phyloP scores from a whole-genome alignment of 305 asterid genomes.

The Fraxinus floribunda region DNA sequence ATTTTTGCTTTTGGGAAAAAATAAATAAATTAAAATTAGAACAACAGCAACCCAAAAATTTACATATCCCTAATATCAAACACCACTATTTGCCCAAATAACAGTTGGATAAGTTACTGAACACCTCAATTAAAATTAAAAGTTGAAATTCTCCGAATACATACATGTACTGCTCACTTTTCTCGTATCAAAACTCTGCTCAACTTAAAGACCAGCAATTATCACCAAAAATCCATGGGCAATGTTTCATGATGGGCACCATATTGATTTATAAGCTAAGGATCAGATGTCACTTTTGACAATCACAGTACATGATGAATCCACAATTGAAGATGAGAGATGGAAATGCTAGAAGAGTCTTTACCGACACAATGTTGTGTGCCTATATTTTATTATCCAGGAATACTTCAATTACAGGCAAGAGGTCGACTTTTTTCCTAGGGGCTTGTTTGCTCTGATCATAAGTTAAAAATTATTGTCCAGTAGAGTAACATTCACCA shows the following conservation, averaged over 20 bases:
- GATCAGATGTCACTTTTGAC: not conserved
- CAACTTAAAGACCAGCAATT: not conserved
- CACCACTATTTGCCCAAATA: not conserved
- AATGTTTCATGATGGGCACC: not conserved
- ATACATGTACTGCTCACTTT: not conserved
- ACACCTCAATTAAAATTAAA: not conserved
- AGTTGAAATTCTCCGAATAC: not conserved
- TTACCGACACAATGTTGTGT: not conserved
- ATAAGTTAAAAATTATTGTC: not conserved
- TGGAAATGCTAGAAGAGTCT: not conserved
- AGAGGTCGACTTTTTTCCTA: not conserved
- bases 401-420: not conserved
- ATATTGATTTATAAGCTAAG: not conserved
- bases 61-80: not conserved
- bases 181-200: constrained; percentile 1
- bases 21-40: too few species aligned
- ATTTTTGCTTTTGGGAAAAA: not conserved
- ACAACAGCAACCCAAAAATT: too few species aligned
- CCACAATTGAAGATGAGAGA: not conserved
- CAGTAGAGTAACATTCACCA: not conserved
- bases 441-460: not conserved
- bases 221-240: constrained; percentile 13
- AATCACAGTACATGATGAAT: not conserved
- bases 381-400: not conserved
- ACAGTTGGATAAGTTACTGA: not conserved